These are phyloP conservation scores for Pseudogymnoascus sp. DNA, from an alignment of 2,329 filamentous ascomycete genomes.

Conservation along the genomic window DNA sequence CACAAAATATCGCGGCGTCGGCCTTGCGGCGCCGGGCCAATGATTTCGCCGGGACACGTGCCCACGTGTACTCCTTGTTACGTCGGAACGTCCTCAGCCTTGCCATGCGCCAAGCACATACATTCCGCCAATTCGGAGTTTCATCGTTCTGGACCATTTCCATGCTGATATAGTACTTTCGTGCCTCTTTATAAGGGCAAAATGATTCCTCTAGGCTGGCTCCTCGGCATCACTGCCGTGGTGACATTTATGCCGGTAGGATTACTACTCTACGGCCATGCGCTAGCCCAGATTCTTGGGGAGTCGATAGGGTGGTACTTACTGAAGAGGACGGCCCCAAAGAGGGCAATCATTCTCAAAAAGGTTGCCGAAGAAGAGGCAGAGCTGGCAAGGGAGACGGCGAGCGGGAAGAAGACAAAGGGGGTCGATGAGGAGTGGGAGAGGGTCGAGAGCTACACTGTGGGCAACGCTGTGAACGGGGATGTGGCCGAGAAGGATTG, in stretches of 20 bases:
- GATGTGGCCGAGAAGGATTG: conserved; percentile 49
- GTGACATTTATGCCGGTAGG: not conserved
- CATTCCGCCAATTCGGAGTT: not conserved
- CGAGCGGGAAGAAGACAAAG: conserved; percentile 27
- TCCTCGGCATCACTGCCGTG: conserved; percentile 4
- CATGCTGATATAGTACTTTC: conserved; percentile 4
- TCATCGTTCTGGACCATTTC: not conserved
- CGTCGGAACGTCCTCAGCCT: not conserved
- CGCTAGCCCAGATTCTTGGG: conserved; percentile 4
- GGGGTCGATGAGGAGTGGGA: conserved; percentile 44
- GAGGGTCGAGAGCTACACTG: conserved; percentile 50
- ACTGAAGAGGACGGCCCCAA: not conserved
- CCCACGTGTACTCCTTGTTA: not conserved
- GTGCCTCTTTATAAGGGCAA: not conserved
- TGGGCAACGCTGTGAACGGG: conserved; percentile 36
- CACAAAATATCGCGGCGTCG: not conserved
- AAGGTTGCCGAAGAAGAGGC: conserved; percentile 8
- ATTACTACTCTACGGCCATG: not conserved
- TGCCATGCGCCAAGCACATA: not conserved
- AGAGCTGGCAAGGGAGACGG: not conserved
- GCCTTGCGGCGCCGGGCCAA: not conserved
- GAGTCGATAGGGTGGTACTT: not conserved
- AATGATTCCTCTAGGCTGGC: conserved; percentile 1
- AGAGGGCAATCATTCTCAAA: conserved; percentile 23
- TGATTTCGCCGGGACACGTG: not conserved